A percentile compares a stretch with the other conserved stretches of the same genome.
phyloP scores from a whole-genome alignment of 2,329 filamentous ascomycete genomes.

The Diaporthe australafricana region DNA sequence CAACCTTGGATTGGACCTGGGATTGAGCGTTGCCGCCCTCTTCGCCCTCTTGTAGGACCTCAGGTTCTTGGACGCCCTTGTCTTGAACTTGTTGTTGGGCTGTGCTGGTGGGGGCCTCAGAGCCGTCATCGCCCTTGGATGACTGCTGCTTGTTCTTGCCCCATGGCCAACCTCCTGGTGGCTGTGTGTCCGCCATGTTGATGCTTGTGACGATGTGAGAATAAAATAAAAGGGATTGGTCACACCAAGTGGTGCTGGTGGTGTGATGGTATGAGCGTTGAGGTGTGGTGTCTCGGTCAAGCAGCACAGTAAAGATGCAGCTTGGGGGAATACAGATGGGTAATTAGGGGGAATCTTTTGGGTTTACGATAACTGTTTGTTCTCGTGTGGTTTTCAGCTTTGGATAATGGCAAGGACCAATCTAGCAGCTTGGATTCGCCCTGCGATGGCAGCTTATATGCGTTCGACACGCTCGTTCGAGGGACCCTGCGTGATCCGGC shows the following conservation, averaged over 20 bases:
- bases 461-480: slow-evolving; percentile 1
- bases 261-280: slow-evolving; percentile 11
- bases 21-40: slow-evolving; percentile 32
- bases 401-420: slow-evolving; percentile 5
- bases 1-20: slow-evolving; percentile 31
- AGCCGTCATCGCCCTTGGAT: slow-evolving; percentile 30
- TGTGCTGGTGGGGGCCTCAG: slow-evolving; percentile 33
- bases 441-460: slow-evolving; percentile 38
- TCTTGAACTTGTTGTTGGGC: slow-evolving; percentile 31
- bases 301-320: slow-evolving; percentile 3
- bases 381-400: slow-evolving; percentile 11
- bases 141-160: slow-evolving; percentile 38
- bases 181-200: slow-evolving; percentile 38
- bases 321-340: slow-evolving; percentile 24
- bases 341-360: slow-evolving; percentile 1
- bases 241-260: background rate
- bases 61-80: slow-evolving; percentile 35
- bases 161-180: slow-evolving; percentile 40
- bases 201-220: background rate
- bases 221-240: background rate
- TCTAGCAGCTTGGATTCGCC: slow-evolving; percentile 20
- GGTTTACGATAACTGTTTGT: background rate
- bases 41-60: slow-evolving; percentile 22
- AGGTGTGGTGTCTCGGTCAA: slow-evolving; percentile 6
- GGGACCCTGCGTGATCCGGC: slow-evolving; percentile 21